Evolutionary conservation across 495 filamentous ascomycete genomes (phyloP).

Genomic region (Talaromyces nanjingensis): DNA sequence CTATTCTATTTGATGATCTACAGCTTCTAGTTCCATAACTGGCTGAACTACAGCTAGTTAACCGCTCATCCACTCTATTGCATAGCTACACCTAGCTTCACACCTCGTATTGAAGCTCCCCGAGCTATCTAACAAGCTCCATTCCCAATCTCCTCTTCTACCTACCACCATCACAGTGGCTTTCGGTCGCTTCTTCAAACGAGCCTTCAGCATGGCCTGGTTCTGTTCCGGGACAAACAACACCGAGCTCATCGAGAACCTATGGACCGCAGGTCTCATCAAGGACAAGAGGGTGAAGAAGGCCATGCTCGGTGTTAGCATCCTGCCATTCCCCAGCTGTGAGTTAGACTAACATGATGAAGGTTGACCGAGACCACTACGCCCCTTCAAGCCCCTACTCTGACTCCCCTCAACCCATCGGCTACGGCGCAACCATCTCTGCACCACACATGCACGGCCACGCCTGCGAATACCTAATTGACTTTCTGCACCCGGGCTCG

Average conservation of each 20-base stretch:
- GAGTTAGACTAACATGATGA: conserved; percentile 3
- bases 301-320: conserved; percentile 68
- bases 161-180: conserved; percentile 6
- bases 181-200: conserved; percentile 11
- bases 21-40: not conserved
- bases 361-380: conserved; percentile 92
- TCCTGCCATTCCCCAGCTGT: not conserved
- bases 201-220: conserved; percentile 73
- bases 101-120: not conserved
- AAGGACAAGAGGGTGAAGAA: conserved; percentile 59
- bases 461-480: conserved; percentile 61
- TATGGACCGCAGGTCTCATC: conserved; percentile 66
- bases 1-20: not conserved
- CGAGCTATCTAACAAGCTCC: not conserved
- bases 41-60: not conserved
- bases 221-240: conserved; percentile 74
- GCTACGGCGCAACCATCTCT: conserved; percentile 81
- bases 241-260: conserved; percentile 68
- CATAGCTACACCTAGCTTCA: not conserved
- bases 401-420: conserved; percentile 87
- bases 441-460: conserved; percentile 97
- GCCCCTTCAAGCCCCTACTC: conserved; percentile 66
- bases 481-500: conserved; percentile 45
- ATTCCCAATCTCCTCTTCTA: not conserved
- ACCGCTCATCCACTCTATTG: not conserved